phyloP scores from a whole-genome alignment of 2,329 filamentous ascomycete genomes.

The Ramularia collo-cygni region DNA sequence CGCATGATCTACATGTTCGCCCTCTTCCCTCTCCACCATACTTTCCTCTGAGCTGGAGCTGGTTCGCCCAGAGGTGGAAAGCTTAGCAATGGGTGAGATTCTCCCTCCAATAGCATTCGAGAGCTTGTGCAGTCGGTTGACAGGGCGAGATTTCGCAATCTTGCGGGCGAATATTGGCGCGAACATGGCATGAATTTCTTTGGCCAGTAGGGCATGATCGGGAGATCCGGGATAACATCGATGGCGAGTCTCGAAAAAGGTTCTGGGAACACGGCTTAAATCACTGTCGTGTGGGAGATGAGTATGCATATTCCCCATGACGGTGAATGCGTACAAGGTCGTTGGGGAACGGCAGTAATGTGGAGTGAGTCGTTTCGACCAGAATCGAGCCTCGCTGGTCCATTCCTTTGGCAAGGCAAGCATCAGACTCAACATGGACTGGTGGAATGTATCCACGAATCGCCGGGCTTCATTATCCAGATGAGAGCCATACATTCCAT shows the following conservation, averaged over 20 bases:
- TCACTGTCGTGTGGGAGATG: conserved; percentile 19
- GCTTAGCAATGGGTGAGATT: conserved; percentile 2
- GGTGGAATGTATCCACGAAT: conserved; percentile 33
- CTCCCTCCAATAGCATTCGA: conserved; percentile 6
- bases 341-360: conserved; percentile 27
- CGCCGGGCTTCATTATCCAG: conserved; percentile 19
- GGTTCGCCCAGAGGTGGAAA: conserved; percentile 4
- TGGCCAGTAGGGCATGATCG: conserved; percentile 39
- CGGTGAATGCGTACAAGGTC: conserved; percentile 39
- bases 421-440: conserved; percentile 25
- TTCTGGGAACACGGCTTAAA: conserved; percentile 34
- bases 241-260: conserved; percentile 40
- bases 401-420: conserved; percentile 34
- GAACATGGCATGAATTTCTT: conserved; percentile 42
- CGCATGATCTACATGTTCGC: conserved; percentile 20
- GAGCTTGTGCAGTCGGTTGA: conserved; percentile 7
- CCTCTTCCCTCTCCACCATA: conserved; percentile 17
- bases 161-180: conserved; percentile 31
- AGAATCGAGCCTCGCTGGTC: conserved; percentile 38
- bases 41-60: conserved; percentile 6
- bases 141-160: conserved; percentile 9
- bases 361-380: conserved; percentile 33
- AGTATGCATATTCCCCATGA: conserved; percentile 28
- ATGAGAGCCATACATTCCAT: conserved; percentile 13
- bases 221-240: conserved; percentile 39